Base-by-base conservation (phyloP, 805 yeast genomes). In the Candida broadrunensis region DNA sequence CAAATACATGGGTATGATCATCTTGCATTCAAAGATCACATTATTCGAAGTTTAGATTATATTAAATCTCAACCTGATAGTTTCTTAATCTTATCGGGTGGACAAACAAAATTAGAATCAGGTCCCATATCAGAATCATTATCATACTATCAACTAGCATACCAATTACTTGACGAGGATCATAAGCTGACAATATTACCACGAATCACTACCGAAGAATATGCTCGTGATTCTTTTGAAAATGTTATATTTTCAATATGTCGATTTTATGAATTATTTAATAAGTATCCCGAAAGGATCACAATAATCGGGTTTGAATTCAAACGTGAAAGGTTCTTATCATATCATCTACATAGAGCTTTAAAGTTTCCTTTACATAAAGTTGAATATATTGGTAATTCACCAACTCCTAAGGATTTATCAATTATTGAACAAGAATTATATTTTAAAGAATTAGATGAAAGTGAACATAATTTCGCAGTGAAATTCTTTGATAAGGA, bases 161-260 rank as follows among this genome's bases (percentile, higher is more conserved):
- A 51, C 26, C 54, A 60, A 12, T 47, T 78, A 36, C 35, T 38
- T 3, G 31, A 39, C 2, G 37, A 32, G 7, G 32, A 29, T 14
- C 46, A 51, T 33, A 36, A 36, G 16, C 16, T 29, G 39, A 4
- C 48, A 55, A 20, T 46, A 42, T 16, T 50, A 15, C 38, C 50
- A 9, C 36, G 66, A 35, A 59, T 83, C 0, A 45, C 67, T 5
- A 61, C 80, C 1, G 96, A 87, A 52, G 90, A 84, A 49, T 83
- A 59, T 55, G 88, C 95, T 0, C 63, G 88, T 30, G 95, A 87
- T 58, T 85, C 93, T 1, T 83, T 83, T 54, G 95, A 87, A 54
- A 87, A 87, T 57, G 75, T 86, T 5, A 44, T 85, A 2, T 85
- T 78, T 56, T 78, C 84, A 47, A 48, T 83, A 2, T 67, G 75